These are phyloP conservation scores for Angomonas deanei DNA, from an alignment of 208 protist species.

Conservation along the genomic window DNA sequence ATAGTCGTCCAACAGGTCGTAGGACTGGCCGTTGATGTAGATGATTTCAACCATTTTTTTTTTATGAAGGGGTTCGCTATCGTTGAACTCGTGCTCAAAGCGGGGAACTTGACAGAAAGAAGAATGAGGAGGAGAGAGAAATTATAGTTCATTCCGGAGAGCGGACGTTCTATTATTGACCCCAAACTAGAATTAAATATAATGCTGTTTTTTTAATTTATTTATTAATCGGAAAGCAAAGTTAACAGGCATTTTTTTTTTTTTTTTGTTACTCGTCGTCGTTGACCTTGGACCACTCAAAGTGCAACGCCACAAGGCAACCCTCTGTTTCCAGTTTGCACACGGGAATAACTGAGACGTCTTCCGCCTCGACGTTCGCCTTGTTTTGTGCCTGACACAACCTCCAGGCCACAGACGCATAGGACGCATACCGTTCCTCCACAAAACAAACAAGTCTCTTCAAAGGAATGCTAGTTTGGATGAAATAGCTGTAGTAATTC, in stretches of 20 bases:
- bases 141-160: no score
- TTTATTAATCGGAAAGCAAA: not conserved
- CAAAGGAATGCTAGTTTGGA: not conserved
- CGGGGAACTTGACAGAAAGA: not conserved
- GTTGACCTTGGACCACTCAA: no score
- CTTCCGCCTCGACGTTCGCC: no score
- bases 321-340: no score
- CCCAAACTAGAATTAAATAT: not conserved
- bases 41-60: not conserved
- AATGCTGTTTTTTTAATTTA: not conserved
- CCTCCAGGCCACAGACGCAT: not conserved
- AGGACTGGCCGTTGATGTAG: not conserved
- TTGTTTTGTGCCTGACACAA: no score
- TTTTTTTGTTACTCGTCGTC: not conserved
- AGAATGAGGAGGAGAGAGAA: not conserved
- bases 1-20: slow-evolving; percentile 1
- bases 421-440: not conserved
- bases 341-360: no score
- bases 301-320: no score
- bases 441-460: not conserved
- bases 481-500: not conserved
- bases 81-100: not conserved
- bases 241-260: not conserved
- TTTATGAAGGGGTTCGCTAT: not conserved
- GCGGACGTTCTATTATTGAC: no score